phyloP scores from a whole-genome alignment of 2,329 filamentous ascomycete genomes.

The Beauveria australis region DNA sequence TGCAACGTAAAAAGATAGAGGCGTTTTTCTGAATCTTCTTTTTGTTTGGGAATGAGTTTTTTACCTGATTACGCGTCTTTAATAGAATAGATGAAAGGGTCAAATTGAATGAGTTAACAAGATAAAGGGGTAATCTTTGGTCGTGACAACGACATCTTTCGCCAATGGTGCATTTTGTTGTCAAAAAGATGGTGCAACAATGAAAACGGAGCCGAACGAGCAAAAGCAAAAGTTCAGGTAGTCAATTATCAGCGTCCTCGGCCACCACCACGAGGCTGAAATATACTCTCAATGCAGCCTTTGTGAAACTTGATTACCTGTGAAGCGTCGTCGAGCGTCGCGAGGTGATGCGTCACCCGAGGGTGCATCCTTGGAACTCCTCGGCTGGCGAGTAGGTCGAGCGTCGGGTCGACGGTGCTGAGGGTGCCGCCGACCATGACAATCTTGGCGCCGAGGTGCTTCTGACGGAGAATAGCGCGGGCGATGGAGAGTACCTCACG shows the following conservation, averaged over 20 bases:
- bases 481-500: too few relatives aligned
- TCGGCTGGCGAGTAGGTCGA: too few relatives aligned
- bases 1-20: not conserved
- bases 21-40: not conserved
- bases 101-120: not conserved
- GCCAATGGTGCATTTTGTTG: too few relatives aligned
- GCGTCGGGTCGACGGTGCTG: too few relatives aligned
- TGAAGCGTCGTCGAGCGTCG: too few relatives aligned
- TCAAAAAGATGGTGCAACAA: not conserved
- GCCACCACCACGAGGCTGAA: not conserved
- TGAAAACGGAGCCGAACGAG: not conserved
- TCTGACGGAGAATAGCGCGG: too few relatives aligned
- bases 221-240: not conserved
- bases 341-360: too few relatives aligned
- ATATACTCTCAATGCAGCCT: not conserved
- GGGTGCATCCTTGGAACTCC: too few relatives aligned
- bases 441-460: too few relatives aligned
- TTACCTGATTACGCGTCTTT: not conserved
- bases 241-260: not conserved
- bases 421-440: too few relatives aligned
- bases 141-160: not conserved
- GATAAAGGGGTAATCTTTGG: too few relatives aligned
- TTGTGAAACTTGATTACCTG: too few relatives aligned
- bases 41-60: not conserved
- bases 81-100: not conserved